These are phyloP conservation scores for Triticum aestivum DNA, from an alignment of 176 grass and related monocot species.

Conservation along the genomic window DNA sequence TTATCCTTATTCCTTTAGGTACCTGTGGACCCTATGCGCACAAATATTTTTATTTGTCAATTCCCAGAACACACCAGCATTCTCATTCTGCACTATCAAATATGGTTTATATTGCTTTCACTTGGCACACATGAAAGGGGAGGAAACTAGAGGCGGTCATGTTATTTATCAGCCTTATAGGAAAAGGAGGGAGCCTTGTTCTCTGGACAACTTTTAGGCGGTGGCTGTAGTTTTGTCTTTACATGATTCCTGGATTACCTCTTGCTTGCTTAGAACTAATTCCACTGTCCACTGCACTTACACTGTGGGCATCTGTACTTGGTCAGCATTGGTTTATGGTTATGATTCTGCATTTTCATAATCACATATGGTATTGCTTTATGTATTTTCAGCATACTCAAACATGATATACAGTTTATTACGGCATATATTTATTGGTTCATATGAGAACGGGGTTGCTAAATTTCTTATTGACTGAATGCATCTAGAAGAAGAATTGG, in stretches of 20 bases:
- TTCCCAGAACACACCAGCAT: constrained; percentile 55
- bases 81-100: constrained; percentile 62
- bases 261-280: constrained; percentile 32
- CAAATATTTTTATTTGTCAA: constrained; percentile 51
- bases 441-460: constrained; percentile 32
- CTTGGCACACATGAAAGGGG: constrained; percentile 38
- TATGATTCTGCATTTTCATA: constrained; percentile 39
- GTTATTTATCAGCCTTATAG: constrained; percentile 40
- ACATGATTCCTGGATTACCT: constrained; percentile 37
- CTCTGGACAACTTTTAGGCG: constrained; percentile 48
- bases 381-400: constrained; percentile 26
- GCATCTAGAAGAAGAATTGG: constrained; percentile 79
- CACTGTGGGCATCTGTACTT: constrained; percentile 20
- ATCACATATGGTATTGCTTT: constrained; percentile 37
- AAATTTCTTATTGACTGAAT: constrained; percentile 77
- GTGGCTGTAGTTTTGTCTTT: constrained; percentile 38
- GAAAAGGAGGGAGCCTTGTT: constrained; percentile 62
- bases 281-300: constrained; percentile 29
- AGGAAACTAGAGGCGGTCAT: constrained; percentile 8
- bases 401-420: constrained; percentile 20
- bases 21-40: constrained; percentile 53
- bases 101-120: constrained; percentile 57
- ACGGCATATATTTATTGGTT: constrained; percentile 46
- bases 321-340: constrained; percentile 33
- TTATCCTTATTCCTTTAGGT: constrained; percentile 93